phyloP scores from a whole-genome alignment of 1,284 basidiomycete genomes.

The Tilletia walkeri region DNA sequence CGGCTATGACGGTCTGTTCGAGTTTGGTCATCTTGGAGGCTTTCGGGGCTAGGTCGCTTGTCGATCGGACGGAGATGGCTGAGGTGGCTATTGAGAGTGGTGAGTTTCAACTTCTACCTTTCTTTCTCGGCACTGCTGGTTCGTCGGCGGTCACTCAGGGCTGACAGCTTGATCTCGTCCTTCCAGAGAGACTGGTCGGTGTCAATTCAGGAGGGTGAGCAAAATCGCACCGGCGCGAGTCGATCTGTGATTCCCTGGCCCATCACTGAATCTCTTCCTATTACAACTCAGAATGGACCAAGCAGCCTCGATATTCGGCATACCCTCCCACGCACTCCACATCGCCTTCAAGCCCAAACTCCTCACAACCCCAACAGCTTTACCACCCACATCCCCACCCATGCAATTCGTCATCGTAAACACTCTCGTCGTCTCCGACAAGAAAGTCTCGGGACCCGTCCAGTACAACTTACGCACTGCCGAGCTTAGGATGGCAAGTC shows the following conservation, averaged over 20 bases:
- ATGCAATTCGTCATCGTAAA: slow-evolving; percentile 49
- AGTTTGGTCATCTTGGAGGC: slow-evolving; percentile 50
- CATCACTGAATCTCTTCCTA: neutral
- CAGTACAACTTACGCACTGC: slow-evolving; percentile 54
- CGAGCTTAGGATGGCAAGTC: slow-evolving; percentile 47
- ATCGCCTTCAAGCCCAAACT: slow-evolving; percentile 49
- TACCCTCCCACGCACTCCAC: slow-evolving; percentile 44
- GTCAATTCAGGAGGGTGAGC: slow-evolving; percentile 49
- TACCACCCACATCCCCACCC: slow-evolving; percentile 30
- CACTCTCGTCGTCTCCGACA: slow-evolving; percentile 50
- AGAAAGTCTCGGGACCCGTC: slow-evolving; percentile 51
- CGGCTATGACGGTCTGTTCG: slow-evolving; percentile 52
- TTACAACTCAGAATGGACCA: slow-evolving; percentile 44
- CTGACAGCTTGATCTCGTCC: neutral
- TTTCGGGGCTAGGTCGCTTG: slow-evolving; percentile 36
- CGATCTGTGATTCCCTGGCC: too few species aligned
- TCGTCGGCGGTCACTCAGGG: neutral
- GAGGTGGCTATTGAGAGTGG: slow-evolving; percentile 51
- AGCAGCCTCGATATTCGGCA: slow-evolving; percentile 48
- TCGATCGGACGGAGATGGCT: slow-evolving; percentile 47
- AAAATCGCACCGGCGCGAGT: too few species aligned
- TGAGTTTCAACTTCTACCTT: neutral
- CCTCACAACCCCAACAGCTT: slow-evolving; percentile 27
- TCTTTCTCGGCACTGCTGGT: too few species aligned
- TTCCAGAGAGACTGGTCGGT: slow-evolving; percentile 42